These are phyloP conservation scores for Massarina eburnea DNA, from an alignment of 2,329 filamentous ascomycete genomes.

Conservation along the genomic window DNA sequence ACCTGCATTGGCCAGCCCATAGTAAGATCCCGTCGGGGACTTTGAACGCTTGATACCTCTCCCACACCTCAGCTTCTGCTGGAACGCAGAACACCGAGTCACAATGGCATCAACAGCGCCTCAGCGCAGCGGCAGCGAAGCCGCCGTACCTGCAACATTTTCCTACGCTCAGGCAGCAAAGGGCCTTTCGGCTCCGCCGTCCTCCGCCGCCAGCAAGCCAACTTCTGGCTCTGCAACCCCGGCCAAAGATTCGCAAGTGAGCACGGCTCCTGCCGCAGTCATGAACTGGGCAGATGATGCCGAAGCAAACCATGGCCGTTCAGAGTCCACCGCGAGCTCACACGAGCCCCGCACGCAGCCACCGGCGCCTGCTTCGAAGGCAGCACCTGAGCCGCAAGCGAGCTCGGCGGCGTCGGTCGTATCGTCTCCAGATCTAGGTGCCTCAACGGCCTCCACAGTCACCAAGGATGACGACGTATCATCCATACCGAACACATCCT, in stretches of 20 bases:
- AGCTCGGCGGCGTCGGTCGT: constrained; percentile 27
- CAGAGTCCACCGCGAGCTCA: constrained; percentile 27
- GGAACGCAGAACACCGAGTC: constrained; percentile 10
- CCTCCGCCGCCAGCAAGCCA: constrained; percentile 48
- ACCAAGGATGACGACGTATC: constrained; percentile 63
- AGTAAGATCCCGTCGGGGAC: constrained; percentile 37
- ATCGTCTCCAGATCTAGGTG: constrained; percentile 58
- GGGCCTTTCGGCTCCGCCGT: constrained; percentile 61
- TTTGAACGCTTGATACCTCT: constrained; percentile 18
- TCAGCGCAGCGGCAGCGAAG: constrained; percentile 17
- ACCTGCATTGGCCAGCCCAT: constrained; percentile 33
- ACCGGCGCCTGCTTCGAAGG: constrained; percentile 21
- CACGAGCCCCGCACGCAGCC: constrained; percentile 24
- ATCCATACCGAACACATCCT: constrained; percentile 63
- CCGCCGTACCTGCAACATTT: constrained; percentile 61
- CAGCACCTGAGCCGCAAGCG: constrained; percentile 3
- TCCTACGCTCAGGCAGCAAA: constrained; percentile 97
- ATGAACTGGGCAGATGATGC: constrained; percentile 53
- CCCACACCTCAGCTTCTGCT: constrained; percentile 7
- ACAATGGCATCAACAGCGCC: constrained; percentile 33
- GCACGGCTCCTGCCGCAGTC: constrained; percentile 23
- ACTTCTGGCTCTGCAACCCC: constrained; percentile 47
- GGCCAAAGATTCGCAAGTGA: constrained; percentile 41
- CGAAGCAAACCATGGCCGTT: constrained; percentile 42
- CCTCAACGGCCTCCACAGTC: constrained; percentile 55